Conservation (phyloP, 2,329 filamentous ascomycete species). For the Lachnellula cervina region DNA sequence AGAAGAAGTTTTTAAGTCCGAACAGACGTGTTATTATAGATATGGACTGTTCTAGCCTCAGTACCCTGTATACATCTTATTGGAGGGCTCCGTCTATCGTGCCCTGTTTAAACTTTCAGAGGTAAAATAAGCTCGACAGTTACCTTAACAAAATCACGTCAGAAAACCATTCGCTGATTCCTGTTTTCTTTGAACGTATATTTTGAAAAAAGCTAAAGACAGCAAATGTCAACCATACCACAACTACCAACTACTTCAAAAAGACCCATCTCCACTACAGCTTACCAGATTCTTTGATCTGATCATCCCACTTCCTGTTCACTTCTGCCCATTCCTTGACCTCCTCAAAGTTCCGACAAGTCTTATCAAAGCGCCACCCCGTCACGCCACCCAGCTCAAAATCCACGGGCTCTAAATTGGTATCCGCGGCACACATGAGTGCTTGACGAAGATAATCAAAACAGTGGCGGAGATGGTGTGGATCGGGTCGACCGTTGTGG, state of each 20-base stretch:
- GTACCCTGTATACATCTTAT: too few relatives aligned
- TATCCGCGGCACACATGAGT: constrained; percentile 13
- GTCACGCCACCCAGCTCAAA: neutral
- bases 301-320: neutral
- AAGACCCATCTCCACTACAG: neutral
- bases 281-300: neutral
- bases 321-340: neutral
- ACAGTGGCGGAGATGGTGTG: constrained; percentile 5
- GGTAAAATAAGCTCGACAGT: too few relatives aligned
- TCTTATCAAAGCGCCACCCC: neutral
- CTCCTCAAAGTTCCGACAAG: neutral
- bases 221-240: neutral
- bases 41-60: too few relatives aligned
- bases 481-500: neutral
- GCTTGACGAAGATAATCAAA: constrained; percentile 11
- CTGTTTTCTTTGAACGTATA: too few relatives aligned
- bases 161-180: too few relatives aligned
- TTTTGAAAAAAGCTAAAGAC: too few relatives aligned
- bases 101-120: too few relatives aligned
- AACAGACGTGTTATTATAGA: too few relatives aligned
- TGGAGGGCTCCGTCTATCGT: too few relatives aligned
- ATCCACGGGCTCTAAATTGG: constrained; percentile 6
- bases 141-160: too few relatives aligned
- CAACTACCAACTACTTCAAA: neutral
- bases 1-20: too few relatives aligned